Evolutionary conservation across 2,329 filamentous ascomycete species (phyloP).

Genomic region (Exophiala alcalophila): DNA sequence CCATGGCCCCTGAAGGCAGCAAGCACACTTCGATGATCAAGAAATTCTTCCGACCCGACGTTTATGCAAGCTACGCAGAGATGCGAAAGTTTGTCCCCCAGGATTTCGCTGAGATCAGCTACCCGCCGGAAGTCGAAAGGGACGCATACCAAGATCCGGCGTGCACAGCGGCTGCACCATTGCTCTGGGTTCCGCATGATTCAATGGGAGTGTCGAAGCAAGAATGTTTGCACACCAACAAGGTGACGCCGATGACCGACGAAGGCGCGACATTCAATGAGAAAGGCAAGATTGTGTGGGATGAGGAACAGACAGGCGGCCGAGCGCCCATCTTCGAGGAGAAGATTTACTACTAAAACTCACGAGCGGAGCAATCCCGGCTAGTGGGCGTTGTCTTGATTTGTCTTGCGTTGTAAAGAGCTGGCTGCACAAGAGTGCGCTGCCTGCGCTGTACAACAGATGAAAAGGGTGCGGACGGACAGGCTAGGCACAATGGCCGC

Average conservation of each 20-base stretch:
- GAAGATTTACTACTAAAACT: conserved; percentile 54
- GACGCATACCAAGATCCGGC: conserved; percentile 74
- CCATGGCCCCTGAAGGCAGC: conserved; percentile 3
- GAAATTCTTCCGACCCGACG: conserved; percentile 72
- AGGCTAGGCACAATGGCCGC: too few species aligned
- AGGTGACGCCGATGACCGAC: conserved; percentile 75
- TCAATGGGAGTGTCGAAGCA: conserved; percentile 70
- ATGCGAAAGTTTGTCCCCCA: conserved; percentile 68
- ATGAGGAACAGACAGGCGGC: conserved; percentile 48
- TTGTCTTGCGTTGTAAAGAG: too few species aligned
- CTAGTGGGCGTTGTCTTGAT: too few species aligned
- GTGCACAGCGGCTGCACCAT: conserved; percentile 59
- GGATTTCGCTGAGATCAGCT: conserved; percentile 54
- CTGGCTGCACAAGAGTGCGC: too few species aligned
- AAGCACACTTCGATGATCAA: conserved; percentile 33
- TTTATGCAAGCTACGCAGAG: conserved; percentile 68
- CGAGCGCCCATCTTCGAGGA: conserved; percentile 59
- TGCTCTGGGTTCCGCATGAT: conserved; percentile 85
- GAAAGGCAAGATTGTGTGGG: conserved; percentile 64
- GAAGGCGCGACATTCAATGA: conserved; percentile 69
- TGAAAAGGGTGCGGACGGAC: too few species aligned
- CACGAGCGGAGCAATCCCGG: too few species aligned
- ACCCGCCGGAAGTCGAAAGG: conserved; percentile 59
- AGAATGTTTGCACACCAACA: conserved; percentile 69
- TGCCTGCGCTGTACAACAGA: too few species aligned